Base-by-base conservation (phyloP, 2,329 filamentous ascomycete genomes). In the Karstenula rhodostoma region DNA sequence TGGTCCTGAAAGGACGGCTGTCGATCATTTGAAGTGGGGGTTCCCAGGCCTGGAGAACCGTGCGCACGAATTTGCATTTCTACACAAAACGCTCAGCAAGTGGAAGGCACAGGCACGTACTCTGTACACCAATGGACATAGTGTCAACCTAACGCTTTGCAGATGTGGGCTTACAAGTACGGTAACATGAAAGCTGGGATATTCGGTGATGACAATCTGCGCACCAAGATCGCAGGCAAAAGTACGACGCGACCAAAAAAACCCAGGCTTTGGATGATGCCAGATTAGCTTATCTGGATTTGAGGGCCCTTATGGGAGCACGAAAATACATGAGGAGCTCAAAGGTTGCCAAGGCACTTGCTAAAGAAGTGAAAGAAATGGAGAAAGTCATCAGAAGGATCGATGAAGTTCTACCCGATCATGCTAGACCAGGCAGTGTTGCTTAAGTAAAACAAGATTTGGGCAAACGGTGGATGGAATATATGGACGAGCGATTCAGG, bases 401-500 rank as follows among this genome's bases (percentile, higher is more conserved):
- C 29, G 51, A 54, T 46, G 17, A 9, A 43, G 13, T 8, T 9
- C 32, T 54, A n/a, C 51, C 37, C 6, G n/a, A 27, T 32, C 37
- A 54, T 54, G 37, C 51, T 10, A 51, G 7, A 19, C 7, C 10
- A 23, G 17, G 12, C 8, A 15, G n/a, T 5, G 23, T 4, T 7
- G 8, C 51, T 7, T 54, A 25, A 37, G 51, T 43, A 23, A 19
- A 19, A 3, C 37, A 54, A 23, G n/a, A 32, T 25, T 29, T 44
- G 51, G 42, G 27, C 15, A 32, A 19, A 5, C 35, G 44, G 23
- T 54, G 51, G 51, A 54, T 22, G 23, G 51, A 54, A 44, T 54
- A 54, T 25, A 54, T 44, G 51, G 23, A 54, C 17, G 37, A 54
- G 25, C 51, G 51, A 13, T 54, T 54, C 42, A 10, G 23, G 17